Conservation (phyloP, 768 basidiomycete genomes). For the Pisolithus tinctorius region DNA sequence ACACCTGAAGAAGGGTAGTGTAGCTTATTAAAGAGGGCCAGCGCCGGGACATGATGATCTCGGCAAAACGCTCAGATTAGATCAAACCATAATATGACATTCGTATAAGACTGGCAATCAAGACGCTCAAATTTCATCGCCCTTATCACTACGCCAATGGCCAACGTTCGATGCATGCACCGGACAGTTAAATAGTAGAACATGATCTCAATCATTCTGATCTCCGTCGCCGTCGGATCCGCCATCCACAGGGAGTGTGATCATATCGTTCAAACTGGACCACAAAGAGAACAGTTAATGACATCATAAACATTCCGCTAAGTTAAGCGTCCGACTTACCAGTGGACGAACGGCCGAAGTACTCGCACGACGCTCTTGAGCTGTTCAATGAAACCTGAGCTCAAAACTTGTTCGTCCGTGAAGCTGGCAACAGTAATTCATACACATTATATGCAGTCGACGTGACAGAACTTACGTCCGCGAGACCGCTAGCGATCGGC, state of each 20-base stretch:
- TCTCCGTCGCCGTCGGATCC: neutral
- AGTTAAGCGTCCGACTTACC: constrained; percentile 35
- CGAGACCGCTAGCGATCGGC: constrained; percentile 67
- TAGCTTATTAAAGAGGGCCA: too few species aligned
- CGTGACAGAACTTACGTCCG: constrained; percentile 40
- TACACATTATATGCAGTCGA: neutral
- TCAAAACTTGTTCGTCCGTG: constrained; percentile 65
- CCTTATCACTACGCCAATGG: neutral
- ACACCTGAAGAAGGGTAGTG: too few species aligned
- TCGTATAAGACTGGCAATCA: too few species aligned
- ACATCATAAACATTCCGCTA: too few species aligned
- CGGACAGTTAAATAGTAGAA: too few species aligned
- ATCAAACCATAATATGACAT: too few species aligned
- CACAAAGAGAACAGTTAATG: neutral
- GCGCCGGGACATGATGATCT: too few species aligned
- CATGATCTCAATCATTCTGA: too few species aligned
- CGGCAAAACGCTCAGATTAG: too few species aligned
- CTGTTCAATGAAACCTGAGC: constrained; percentile 55
- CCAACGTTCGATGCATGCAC: neutral
- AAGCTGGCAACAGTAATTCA: constrained; percentile 44
- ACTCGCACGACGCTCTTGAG: constrained; percentile 49
- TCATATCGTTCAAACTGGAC: constrained; percentile 65
- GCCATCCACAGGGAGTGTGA: constrained; percentile 43
- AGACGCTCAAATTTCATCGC: too few species aligned
- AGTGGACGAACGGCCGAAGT: constrained; percentile 73